Conservation (phyloP, 768 basidiomycete species). For the Lentinula guzmanii region DNA sequence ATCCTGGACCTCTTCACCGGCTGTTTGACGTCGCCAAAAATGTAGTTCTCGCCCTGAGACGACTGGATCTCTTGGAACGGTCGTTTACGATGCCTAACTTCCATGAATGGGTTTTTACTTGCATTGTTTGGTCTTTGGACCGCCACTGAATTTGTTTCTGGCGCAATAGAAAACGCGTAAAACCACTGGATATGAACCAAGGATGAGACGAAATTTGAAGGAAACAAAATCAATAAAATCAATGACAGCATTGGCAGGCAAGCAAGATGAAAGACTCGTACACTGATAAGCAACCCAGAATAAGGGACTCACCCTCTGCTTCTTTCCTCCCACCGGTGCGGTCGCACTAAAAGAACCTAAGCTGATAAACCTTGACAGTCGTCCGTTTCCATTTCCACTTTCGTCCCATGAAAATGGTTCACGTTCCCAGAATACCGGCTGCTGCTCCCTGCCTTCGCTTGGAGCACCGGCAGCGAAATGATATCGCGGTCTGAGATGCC, state of each 20-base stretch:
- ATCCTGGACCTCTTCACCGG: slow-evolving; percentile 51
- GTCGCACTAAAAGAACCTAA: slow-evolving; percentile 83
- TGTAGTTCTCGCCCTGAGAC: slow-evolving; percentile 55
- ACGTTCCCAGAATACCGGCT: slow-evolving; percentile 87
- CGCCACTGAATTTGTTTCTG: slow-evolving; percentile 33
- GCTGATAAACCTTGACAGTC: slow-evolving; percentile 76
- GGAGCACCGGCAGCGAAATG: slow-evolving; percentile 65
- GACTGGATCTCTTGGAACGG: slow-evolving; percentile 28
- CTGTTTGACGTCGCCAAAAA: slow-evolving; percentile 59
- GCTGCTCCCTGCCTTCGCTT: slow-evolving; percentile 27
- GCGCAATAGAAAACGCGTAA: slow-evolving; percentile 88
- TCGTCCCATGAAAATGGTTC: slow-evolving; percentile 88
- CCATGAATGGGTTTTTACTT: slow-evolving; percentile 67
- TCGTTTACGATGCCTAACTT: slow-evolving; percentile 46
- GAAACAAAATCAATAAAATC: background rate
- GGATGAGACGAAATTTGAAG: slow-evolving; percentile 2
- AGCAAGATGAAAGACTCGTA: background rate
- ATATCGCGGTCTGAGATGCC: slow-evolving; percentile 76
- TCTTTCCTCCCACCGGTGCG: slow-evolving; percentile 50
- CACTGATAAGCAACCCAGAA: background rate
- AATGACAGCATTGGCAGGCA: too few relatives aligned
- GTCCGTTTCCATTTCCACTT: slow-evolving; percentile 39
- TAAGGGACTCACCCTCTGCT: slow-evolving; percentile 64
- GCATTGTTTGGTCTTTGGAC: slow-evolving; percentile 50
- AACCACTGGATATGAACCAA: slow-evolving; percentile 64